Percentiles rank a stretch among this genome's conserved stretches.
These are phyloP conservation scores for Agastache rugosa DNA, from an alignment of 257 asterid species.

Conservation along the genomic window DNA sequence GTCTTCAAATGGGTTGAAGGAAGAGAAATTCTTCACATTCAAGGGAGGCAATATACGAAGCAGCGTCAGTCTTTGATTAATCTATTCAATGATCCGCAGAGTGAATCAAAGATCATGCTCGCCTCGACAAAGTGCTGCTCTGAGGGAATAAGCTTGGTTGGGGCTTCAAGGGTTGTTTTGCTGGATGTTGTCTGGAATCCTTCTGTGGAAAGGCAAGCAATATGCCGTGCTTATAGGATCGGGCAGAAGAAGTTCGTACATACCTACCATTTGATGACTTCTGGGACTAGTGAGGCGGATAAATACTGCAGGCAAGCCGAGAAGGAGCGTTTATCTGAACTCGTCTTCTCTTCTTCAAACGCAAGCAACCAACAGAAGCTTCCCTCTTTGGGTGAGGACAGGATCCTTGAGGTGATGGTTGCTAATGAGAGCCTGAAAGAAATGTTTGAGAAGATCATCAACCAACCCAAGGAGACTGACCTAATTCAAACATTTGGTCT, in stretches of 20 bases:
- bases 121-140: slow-evolving; percentile 59
- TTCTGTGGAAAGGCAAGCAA: slow-evolving; percentile 56
- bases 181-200: slow-evolving; percentile 69
- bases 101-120: slow-evolving; percentile 50
- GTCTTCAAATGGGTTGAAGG: slow-evolving; percentile 46
- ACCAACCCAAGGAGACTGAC: slow-evolving; percentile 55
- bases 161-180: slow-evolving; percentile 58
- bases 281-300: slow-evolving; percentile 51
- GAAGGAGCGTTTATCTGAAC: slow-evolving; percentile 56
- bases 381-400: slow-evolving; percentile 35
- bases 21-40: slow-evolving; percentile 44
- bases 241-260: slow-evolving; percentile 58
- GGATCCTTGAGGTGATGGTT: slow-evolving; percentile 47
- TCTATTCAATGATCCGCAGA: slow-evolving; percentile 39
- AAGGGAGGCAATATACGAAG: slow-evolving; percentile 41
- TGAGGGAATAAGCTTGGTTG: slow-evolving; percentile 61
- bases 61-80: slow-evolving; percentile 46
- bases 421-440: slow-evolving; percentile 26
- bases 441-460: slow-evolving; percentile 54
- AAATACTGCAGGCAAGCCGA: slow-evolving; percentile 57
- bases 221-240: slow-evolving; percentile 54
- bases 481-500: slow-evolving; percentile 47
- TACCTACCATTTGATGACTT: slow-evolving; percentile 54
- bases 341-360: slow-evolving; percentile 48
- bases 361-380: slow-evolving; percentile 31